phyloP scores from a whole-genome alignment of 768 basidiomycete species.

The Panaeolus cyanescens region DNA sequence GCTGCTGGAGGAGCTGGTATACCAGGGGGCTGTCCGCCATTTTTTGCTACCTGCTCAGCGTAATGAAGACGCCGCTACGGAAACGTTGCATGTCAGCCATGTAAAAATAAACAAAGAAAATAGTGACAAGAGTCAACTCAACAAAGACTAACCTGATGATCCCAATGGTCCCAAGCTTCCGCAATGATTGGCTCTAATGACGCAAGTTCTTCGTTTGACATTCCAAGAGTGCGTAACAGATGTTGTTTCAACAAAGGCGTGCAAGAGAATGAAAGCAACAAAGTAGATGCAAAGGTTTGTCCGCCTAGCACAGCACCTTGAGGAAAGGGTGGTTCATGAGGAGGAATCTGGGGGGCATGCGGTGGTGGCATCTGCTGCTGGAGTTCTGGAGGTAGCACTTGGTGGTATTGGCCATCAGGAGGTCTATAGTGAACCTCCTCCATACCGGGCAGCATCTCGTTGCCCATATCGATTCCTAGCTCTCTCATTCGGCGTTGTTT shows the following conservation, averaged over 20 bases:
- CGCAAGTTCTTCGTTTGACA: conserved; percentile 79
- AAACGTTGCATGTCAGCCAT: background rate
- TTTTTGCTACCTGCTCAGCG: conserved; percentile 40
- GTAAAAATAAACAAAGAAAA: conserved; percentile 1
- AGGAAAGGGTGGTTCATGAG: conserved; percentile 64
- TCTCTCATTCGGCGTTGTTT: conserved; percentile 83
- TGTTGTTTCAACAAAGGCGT: conserved; percentile 76
- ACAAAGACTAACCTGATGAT: conserved; percentile 61
- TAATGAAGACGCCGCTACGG: conserved; percentile 44
- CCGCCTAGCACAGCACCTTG: conserved; percentile 60
- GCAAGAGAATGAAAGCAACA: conserved; percentile 76
- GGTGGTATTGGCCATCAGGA: conserved; percentile 47
- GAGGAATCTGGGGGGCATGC: conserved; percentile 35
- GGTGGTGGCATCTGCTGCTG: conserved; percentile 30
- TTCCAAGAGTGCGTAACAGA: conserved; percentile 66
- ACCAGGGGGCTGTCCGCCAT: conserved; percentile 26
- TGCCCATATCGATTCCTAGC: conserved; percentile 80
- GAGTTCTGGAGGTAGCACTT: conserved; percentile 42
- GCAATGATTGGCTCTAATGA: conserved; percentile 80
- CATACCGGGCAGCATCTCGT: conserved; percentile 64
- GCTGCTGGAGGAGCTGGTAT: conserved; percentile 31
- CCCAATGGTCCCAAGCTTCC: conserved; percentile 87
- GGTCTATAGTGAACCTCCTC: conserved; percentile 71
- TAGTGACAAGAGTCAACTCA: background rate
- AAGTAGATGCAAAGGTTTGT: conserved; percentile 78